Base-by-base conservation (phyloP, 176 grass and related monocot genomes). In the Hyparrhenia diplandra region DNA sequence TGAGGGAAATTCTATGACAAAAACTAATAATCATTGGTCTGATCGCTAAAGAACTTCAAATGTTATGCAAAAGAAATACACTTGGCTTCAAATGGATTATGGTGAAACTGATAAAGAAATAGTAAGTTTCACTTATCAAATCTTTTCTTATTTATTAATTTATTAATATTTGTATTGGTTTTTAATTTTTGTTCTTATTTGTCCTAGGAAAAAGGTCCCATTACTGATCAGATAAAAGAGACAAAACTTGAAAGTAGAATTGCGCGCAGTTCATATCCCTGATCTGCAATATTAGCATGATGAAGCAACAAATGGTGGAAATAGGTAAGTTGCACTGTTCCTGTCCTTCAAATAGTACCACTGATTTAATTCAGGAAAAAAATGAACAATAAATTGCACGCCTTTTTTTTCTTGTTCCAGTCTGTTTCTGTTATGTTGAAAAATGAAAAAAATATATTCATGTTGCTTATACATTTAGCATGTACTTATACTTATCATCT, bases 241-340 rank as follows among this genome's bases (percentile, higher is more conserved):
- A 94, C 95, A 71, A 92, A 94, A 80, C 90, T 98, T 76, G 95
- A 98, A 79, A 76, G 74, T 46, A 73, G 77, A 71, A 91, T 90
- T 83, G 90, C 90, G n/a, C n/a, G 6, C 75, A 90, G 24, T 98
- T 98, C 88, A 87, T 98, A 72, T 98, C 95, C 29, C 79, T 98
- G 70, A 90, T 98, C 51, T 98, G 92, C 81, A 92, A 92, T 85
- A 90, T 98, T 64, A 88, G 77, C 84, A 98, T 98, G 95, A 94
- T 98, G 95, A 98, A 89, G 78, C 95, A 98, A 60, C 95, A 98
- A 91, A 98, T 98, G 95, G 86, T 92, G 83, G 95, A 98, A 91
- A 98, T 98, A 83, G 95, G 95, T 92, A 92, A 89, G 57, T 79
- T 82, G 49, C 32, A 36, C 43, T 43, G 28, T 70, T 58, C 4